phyloP scores from a whole-genome alignment of 495 filamentous ascomycete genomes.

The Penicillium manginii region DNA sequence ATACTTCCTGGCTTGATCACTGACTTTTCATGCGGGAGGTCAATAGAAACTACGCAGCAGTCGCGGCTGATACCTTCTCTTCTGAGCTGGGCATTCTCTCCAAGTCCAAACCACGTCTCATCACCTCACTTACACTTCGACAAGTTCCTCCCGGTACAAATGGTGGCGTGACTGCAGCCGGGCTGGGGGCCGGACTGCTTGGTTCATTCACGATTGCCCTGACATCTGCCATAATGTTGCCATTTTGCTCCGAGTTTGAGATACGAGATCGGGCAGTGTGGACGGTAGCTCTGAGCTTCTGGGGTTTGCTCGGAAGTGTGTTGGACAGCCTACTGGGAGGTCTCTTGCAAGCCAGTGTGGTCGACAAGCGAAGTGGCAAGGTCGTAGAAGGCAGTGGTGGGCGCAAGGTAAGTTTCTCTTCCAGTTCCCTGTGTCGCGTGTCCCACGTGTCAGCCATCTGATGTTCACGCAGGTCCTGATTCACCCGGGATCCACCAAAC shows the following conservation, averaged over 20 bases:
- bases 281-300: slow-evolving; percentile 63
- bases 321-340: slow-evolving; percentile 88
- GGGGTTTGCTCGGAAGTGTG: slow-evolving; percentile 77
- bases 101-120: slow-evolving; percentile 73
- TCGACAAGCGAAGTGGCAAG: slow-evolving; percentile 80
- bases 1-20: not conserved
- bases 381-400: slow-evolving; percentile 89
- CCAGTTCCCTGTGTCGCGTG: slow-evolving; percentile 7
- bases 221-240: slow-evolving; percentile 66
- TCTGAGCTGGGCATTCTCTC: slow-evolving; percentile 95
- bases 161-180: slow-evolving; percentile 78
- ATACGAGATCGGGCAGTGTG: slow-evolving; percentile 55
- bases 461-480: slow-evolving; percentile 38
- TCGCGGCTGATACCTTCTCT: slow-evolving; percentile 90
- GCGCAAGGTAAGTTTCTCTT: slow-evolving; percentile 58
- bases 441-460: not conserved
- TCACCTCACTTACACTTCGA: slow-evolving; percentile 75
- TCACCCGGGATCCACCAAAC: slow-evolving; percentile 35
- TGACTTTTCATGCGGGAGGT: not conserved
- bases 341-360: slow-evolving; percentile 81
- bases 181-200: slow-evolving; percentile 71
- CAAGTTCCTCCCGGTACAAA: slow-evolving; percentile 90
- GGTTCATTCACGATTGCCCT: slow-evolving; percentile 75
- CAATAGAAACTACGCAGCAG: slow-evolving; percentile 79
- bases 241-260: slow-evolving; percentile 64